phyloP scores from a whole-genome alignment of 169 alveolate species.

The Theileria parva region DNA sequence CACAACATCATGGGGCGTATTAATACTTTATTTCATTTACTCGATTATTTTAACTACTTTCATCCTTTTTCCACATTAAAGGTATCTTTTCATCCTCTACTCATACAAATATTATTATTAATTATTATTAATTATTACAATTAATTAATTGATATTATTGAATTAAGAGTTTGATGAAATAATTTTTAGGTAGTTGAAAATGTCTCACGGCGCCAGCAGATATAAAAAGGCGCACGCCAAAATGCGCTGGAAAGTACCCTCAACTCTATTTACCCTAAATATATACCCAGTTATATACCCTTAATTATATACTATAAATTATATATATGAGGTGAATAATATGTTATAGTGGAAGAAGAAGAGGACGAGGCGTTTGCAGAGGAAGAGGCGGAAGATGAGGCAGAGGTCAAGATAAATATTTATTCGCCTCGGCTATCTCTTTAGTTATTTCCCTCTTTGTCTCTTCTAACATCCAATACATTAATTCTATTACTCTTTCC shows the following conservation, averaged over 20 bases:
- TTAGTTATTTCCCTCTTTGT: slow-evolving; percentile 10
- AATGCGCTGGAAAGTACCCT: slow-evolving; percentile 88
- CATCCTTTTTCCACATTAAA: too few relatives aligned
- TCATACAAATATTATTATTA: too few relatives aligned
- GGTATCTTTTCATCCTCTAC: too few relatives aligned
- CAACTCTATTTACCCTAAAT: neutral
- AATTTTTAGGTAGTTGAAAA: slow-evolving; percentile 47
- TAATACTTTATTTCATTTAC: too few relatives aligned
- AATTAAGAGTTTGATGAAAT: too few relatives aligned
- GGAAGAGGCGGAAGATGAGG: slow-evolving; percentile 90
- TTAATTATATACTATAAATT: neutral
- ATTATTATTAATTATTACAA: too few relatives aligned
- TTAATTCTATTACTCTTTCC: neutral
- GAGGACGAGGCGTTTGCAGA: slow-evolving; percentile 88
- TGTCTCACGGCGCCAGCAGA: slow-evolving; percentile 92
- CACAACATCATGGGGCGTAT: too few relatives aligned
- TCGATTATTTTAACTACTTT: too few relatives aligned
- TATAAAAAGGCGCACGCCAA: slow-evolving; percentile 91
- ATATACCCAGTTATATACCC: neutral
- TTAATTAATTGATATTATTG: too few relatives aligned
- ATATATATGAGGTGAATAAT: neutral
- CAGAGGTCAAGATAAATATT: slow-evolving; percentile 83
- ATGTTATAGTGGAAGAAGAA: slow-evolving; percentile 87
- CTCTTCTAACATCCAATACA: slow-evolving; percentile 10
- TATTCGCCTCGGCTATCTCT: slow-evolving; percentile 19